Percentiles rank a stretch among this genome's conserved stretches.
These are phyloP conservation scores for Dioszegia aurantiaca DNA, from an alignment of 768 basidiomycete species.

Conservation along the genomic window DNA sequence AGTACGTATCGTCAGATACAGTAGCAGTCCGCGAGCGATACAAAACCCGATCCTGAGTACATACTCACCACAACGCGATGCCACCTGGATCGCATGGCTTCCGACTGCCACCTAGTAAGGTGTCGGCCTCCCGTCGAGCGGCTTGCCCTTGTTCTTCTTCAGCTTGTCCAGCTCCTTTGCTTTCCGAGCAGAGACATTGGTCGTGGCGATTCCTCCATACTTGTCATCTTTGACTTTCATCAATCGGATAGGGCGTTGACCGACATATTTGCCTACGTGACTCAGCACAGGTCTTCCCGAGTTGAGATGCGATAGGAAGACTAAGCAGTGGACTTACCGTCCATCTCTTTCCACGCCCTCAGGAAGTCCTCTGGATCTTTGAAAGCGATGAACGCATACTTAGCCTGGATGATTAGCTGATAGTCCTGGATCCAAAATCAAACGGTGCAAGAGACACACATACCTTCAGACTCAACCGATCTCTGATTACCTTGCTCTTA, in stretches of 20 bases:
- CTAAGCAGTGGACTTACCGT: conserved; percentile 63
- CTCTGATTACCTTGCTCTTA: conserved; percentile 92
- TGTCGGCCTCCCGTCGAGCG: conserved; percentile 49
- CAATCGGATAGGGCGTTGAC: conserved; percentile 92
- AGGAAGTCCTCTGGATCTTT: conserved; percentile 97
- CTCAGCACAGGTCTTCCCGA: background rate
- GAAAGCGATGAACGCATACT: conserved; percentile 95
- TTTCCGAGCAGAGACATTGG: conserved; percentile 89
- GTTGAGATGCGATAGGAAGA: background rate
- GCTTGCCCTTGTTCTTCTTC: conserved; percentile 71
- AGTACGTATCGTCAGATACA: no score
- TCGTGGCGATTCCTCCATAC: conserved; percentile 66
- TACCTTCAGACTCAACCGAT: conserved; percentile 89
- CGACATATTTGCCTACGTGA: conserved; percentile 87
- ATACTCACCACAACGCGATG: no score
- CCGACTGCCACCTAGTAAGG: conserved; percentile 27
- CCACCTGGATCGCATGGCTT: no score
- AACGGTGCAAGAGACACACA: conserved; percentile 15
- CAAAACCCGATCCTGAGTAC: no score
- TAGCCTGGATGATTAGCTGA: conserved; percentile 63
- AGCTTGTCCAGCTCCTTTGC: conserved; percentile 73
- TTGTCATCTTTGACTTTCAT: conserved; percentile 87
- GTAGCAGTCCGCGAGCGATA: no score
- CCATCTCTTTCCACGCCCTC: conserved; percentile 99
- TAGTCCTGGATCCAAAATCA: background rate